phyloP scores from a whole-genome alignment of 2,329 filamentous ascomycete species.

The Colletotrichum ledebouriae region DNA sequence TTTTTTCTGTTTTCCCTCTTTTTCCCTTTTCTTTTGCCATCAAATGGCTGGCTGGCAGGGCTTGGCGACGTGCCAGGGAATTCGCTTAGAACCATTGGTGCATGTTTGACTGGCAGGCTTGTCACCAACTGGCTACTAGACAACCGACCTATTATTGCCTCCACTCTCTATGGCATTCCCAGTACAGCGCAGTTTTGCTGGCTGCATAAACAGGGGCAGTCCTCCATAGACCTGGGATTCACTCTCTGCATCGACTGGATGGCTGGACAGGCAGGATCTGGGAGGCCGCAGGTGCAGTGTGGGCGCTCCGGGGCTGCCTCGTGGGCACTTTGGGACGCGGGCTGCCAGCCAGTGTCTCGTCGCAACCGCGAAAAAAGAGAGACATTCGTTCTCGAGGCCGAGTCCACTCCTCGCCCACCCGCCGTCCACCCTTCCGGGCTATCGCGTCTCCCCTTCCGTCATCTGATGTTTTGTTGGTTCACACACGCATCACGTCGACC shows the following conservation, averaged over 20 bases:
- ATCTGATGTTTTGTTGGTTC: slow-evolving; percentile 27
- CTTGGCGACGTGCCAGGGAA: slow-evolving; percentile 7
- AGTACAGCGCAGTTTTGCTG: slow-evolving; percentile 5
- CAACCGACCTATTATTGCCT: slow-evolving; percentile 1
- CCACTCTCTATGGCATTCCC: not conserved
- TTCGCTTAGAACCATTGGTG: not conserved
- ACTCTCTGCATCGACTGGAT: slow-evolving; percentile 10
- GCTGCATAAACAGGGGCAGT: not conserved
- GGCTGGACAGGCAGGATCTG: slow-evolving; percentile 1
- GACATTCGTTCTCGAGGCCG: slow-evolving; percentile 36
- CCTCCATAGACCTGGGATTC: too few species aligned
- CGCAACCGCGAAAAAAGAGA: slow-evolving; percentile 31
- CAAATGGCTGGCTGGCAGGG: slow-evolving; percentile 14
- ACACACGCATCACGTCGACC: slow-evolving; percentile 11
- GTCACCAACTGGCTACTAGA: not conserved
- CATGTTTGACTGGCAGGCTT: not conserved
- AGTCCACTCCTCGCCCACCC: slow-evolving; percentile 40
- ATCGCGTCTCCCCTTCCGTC: slow-evolving; percentile 22
- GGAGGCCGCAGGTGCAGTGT: slow-evolving; percentile 8
- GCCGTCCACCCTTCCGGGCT: slow-evolving; percentile 11
- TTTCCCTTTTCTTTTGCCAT: slow-evolving; percentile 1
- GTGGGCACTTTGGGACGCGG: slow-evolving; percentile 28
- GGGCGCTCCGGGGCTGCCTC: slow-evolving; percentile 16
- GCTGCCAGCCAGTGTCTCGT: slow-evolving; percentile 34
- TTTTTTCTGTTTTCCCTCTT: too few species aligned